Percentiles rank a stretch among this genome's conserved stretches.
Evolutionary conservation across 163 green algal species (phyloP).

Genomic region (Chlorella variabilis): DNA sequence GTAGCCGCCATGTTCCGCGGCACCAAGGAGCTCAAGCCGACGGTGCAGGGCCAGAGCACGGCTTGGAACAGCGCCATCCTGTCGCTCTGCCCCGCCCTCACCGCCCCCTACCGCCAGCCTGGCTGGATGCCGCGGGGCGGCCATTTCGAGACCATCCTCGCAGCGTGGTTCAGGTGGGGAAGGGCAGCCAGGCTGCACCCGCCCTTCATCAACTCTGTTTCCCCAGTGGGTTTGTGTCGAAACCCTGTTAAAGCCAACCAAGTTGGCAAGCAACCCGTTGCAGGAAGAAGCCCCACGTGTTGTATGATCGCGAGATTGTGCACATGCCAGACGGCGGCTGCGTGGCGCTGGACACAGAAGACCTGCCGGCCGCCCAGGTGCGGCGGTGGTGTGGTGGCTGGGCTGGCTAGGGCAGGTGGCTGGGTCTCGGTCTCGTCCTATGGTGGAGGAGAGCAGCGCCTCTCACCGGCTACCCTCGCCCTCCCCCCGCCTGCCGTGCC

Average conservation of each 20-base stretch:
- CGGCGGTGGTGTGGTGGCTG: neutral
- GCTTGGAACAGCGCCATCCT: constrained; percentile 31
- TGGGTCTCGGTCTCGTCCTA: too few species aligned
- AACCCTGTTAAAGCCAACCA: too few species aligned
- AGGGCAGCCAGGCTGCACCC: too few species aligned
- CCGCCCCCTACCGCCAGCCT: constrained; percentile 39
- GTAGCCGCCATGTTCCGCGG: neutral
- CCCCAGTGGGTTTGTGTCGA: too few species aligned
- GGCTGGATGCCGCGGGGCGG: constrained; percentile 24
- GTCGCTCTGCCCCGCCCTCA: constrained; percentile 30
- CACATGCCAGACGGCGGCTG: constrained; percentile 76
- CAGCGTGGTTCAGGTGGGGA: constrained; percentile 64
- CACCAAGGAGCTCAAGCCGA: constrained; percentile 5
- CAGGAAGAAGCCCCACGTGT: constrained; percentile 49
- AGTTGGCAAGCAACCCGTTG: too few species aligned
- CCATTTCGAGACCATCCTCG: constrained; percentile 88
- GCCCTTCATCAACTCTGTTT: too few species aligned
- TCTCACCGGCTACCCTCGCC: neutral
- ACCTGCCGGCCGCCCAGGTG: constrained; percentile 1
- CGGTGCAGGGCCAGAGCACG: constrained; percentile 9
- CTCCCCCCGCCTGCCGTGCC: neutral
- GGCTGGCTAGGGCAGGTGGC: too few species aligned
- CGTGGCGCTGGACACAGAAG: constrained; percentile 81
- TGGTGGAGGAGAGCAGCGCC: too few species aligned
- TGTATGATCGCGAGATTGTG: constrained; percentile 74